These are phyloP conservation scores for Periconia sp. DNA, from an alignment of 2,329 filamentous ascomycete genomes.

Conservation along the genomic window DNA sequence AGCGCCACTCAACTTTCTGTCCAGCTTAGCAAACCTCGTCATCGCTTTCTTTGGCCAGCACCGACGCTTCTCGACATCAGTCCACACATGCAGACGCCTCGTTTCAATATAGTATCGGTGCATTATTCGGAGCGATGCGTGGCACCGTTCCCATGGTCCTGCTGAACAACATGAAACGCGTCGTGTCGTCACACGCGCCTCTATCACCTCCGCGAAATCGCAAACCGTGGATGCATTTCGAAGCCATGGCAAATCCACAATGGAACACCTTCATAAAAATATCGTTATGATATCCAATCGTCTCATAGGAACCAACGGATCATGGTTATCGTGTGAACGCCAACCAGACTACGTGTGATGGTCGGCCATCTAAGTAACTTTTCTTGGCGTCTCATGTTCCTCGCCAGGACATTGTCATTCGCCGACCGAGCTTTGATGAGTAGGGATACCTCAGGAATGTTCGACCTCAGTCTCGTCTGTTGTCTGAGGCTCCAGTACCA, in stretches of 20 bases:
- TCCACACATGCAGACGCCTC: conserved; percentile 10
- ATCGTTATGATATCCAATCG: no score
- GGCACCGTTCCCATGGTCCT: conserved; percentile 3
- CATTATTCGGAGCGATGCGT: conserved; percentile 13
- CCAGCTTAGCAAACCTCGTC: no score
- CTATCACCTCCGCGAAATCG: no score
- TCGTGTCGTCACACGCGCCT: no score
- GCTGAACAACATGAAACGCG: conserved; percentile 14
- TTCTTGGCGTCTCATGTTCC: neutral
- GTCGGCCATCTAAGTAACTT: no score
- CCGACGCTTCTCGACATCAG: conserved; percentile 5
- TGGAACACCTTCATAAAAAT: no score
- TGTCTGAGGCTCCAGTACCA: conserved; percentile 7
- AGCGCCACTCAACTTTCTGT: no score
- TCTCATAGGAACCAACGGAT: no score
- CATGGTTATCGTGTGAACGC: no score
- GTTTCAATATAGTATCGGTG: conserved; percentile 23
- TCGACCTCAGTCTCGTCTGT: conserved; percentile 17
- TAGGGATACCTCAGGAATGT: conserved; percentile 10
- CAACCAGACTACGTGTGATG: no score
- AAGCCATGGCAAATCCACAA: no score
- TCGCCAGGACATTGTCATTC: neutral
- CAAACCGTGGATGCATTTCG: no score
- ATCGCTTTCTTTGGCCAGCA: conserved; percentile 2
- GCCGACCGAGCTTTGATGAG: neutral